phyloP scores from a whole-genome alignment of 345 rosid genomes.

The Bruguiera sexangula region DNA sequence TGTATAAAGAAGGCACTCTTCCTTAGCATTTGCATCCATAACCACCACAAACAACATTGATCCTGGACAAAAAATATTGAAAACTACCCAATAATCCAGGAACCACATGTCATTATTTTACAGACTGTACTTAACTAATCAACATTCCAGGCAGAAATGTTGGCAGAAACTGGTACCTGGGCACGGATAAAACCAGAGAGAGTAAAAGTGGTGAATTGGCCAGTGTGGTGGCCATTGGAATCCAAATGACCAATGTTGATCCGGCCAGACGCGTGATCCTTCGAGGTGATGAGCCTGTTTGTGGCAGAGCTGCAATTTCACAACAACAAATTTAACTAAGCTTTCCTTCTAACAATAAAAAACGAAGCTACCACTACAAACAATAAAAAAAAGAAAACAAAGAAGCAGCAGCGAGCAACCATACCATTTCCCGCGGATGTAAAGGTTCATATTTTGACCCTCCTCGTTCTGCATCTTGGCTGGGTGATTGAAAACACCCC shows the following conservation, averaged over 20 bases:
- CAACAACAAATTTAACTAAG: not conserved
- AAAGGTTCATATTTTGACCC: conserved; percentile 77
- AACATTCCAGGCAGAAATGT: not conserved
- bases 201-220: conserved; percentile 51
- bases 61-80: too few relatives aligned
- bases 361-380: not conserved
- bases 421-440: conserved; percentile 93
- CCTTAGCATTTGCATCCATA: too few relatives aligned
- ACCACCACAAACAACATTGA: too few relatives aligned
- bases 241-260: conserved; percentile 65
- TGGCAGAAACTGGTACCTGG: conserved; percentile 34
- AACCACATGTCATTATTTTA: too few relatives aligned
- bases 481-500: not conserved
- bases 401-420: not conserved
- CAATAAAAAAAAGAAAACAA: not conserved
- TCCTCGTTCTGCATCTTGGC: conserved; percentile 96
- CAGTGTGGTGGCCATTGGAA: conserved; percentile 49
- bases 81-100: too few relatives aligned
- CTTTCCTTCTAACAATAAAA: not conserved
- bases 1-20: too few relatives aligned
- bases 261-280: conserved; percentile 72
- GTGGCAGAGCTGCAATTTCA: conserved; percentile 55
- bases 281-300: conserved; percentile 64
- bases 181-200: conserved; percentile 66
- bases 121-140: not conserved